Evolutionary conservation across 106 monocot genomes (phyloP).

Genomic region (Dactylorhiza incarnata): DNA sequence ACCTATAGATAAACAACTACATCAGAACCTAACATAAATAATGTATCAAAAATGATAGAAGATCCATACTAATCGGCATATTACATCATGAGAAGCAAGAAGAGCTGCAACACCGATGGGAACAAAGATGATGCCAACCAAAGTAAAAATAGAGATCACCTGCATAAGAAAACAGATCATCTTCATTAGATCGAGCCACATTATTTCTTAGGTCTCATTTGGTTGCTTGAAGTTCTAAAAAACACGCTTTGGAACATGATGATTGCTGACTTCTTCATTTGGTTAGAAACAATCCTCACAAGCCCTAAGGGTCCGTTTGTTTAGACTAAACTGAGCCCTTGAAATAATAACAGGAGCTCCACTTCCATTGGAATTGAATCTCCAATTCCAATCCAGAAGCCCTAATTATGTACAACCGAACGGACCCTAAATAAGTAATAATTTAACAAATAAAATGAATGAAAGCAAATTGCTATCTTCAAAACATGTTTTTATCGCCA

Average conservation of each 20-base stretch:
- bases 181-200: background rate
- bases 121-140: slow-evolving; percentile 65
- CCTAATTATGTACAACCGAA: background rate
- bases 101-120: slow-evolving; percentile 71
- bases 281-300: slow-evolving; percentile 13
- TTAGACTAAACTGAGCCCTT: too few species aligned
- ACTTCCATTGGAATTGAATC: background rate
- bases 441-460: background rate
- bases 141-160: slow-evolving; percentile 66
- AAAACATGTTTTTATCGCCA: background rate
- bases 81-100: slow-evolving; percentile 61
- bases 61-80: background rate
- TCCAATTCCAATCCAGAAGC: background rate
- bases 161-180: slow-evolving; percentile 12
- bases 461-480: background rate
- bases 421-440: background rate
- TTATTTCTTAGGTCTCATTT: background rate
- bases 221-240: background rate
- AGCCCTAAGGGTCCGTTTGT: too few species aligned
- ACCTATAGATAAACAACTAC: slow-evolving; percentile 34
- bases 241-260: background rate
- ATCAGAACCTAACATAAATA: background rate
- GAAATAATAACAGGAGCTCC: too few species aligned
- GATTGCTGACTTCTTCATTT: background rate
- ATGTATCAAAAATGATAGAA: background rate